Conservation (phyloP, 805 yeast species). For the Saccharomycopsis babjevae region DNA sequence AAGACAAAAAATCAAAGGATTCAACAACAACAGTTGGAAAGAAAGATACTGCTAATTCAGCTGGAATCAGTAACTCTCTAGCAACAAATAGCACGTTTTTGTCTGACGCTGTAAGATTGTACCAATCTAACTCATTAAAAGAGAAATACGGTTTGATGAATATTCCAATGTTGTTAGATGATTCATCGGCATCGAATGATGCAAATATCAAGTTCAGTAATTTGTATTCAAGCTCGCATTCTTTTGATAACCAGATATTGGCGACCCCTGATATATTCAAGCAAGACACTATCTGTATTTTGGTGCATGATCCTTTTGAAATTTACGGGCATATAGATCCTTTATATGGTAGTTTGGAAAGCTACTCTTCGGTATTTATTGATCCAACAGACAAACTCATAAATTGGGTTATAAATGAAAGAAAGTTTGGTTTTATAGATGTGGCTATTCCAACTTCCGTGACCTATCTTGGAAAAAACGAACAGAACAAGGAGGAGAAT, state of each 20-base stretch:
- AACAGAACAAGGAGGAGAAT: constrained; percentile 1
- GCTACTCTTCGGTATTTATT: constrained; percentile 60
- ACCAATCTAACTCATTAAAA: constrained; percentile 52
- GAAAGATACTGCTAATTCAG: constrained; percentile 8
- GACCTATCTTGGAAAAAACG: constrained; percentile 23
- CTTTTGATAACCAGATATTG: constrained; percentile 52
- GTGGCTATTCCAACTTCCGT: constrained; percentile 62
- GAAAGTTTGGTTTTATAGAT: constrained; percentile 72
- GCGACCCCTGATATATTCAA: constrained; percentile 64
- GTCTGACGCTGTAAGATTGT: constrained; percentile 65
- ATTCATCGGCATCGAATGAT: constrained; percentile 23
- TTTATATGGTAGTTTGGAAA: constrained; percentile 63
- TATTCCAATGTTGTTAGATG: constrained; percentile 50
- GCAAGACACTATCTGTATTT: constrained; percentile 51
- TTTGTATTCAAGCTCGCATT: constrained; percentile 29
- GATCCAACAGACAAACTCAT: constrained; percentile 66
- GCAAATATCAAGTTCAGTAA: constrained; percentile 5
- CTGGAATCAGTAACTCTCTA: constrained; percentile 25
- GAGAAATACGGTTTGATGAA: constrained; percentile 47
- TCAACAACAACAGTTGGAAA: constrained; percentile 22
- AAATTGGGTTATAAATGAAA: constrained; percentile 47
- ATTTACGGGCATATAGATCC: constrained; percentile 85
- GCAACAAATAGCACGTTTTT: constrained; percentile 39
- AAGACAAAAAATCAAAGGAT: background rate
- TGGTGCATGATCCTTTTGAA: constrained; percentile 87